phyloP scores from a whole-genome alignment of 1,284 basidiomycete genomes.

The Pseudozyma thailandica region DNA sequence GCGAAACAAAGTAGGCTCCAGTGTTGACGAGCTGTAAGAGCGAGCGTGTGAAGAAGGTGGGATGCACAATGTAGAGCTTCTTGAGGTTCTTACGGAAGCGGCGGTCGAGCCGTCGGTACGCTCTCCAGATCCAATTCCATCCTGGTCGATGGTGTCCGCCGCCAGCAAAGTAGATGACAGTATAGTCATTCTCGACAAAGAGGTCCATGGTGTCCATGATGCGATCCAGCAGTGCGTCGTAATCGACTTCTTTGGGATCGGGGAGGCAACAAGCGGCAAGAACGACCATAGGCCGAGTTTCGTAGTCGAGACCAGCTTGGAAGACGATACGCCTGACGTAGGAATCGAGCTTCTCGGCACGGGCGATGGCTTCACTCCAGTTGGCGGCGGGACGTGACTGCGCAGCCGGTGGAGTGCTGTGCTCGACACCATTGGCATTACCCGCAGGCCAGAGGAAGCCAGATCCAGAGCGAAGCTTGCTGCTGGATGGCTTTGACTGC shows the following conservation, averaged over 20 bases:
- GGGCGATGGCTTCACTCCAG: conserved; percentile 51
- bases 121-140: conserved; percentile 91
- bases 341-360: conserved; percentile 70
- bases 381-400: conserved; percentile 56
- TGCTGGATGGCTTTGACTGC: conserved; percentile 30
- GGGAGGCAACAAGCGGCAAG: conserved; percentile 77
- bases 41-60: conserved; percentile 80
- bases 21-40: conserved; percentile 80
- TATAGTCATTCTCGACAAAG: conserved; percentile 79
- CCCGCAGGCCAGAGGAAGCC: conserved; percentile 37
- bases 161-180: conserved; percentile 83
- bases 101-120: conserved; percentile 71
- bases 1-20: conserved; percentile 85
- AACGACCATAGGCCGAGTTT: conserved; percentile 88
- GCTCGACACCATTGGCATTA: neutral
- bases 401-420: conserved; percentile 7
- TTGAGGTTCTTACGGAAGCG: conserved; percentile 85
- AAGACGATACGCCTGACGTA: conserved; percentile 80
- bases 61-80: conserved; percentile 84
- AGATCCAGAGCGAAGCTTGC: conserved; percentile 31
- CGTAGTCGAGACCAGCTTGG: conserved; percentile 86
- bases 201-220: conserved; percentile 59
- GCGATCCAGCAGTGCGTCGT: conserved; percentile 77
- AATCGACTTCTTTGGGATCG: conserved; percentile 79
- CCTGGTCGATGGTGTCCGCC: conserved; percentile 79